Evolutionary conservation across 2,329 filamentous ascomycete genomes (phyloP), one percentile per base, ranked within the genome.

Genomic region (Calonectria crousiana): DNA sequence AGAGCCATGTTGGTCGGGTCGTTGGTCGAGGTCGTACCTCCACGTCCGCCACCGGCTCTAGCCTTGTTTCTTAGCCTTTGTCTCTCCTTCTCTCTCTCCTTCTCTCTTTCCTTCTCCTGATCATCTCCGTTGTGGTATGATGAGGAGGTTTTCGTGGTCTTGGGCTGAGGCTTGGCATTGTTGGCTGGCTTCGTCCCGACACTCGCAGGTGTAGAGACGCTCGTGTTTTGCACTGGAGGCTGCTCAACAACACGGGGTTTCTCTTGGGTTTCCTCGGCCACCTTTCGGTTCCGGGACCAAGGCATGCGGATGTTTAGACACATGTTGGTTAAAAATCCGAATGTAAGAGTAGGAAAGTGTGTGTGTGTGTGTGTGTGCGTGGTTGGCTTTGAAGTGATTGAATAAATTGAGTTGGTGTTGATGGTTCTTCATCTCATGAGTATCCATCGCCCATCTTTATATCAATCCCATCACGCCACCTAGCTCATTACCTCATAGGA

Each of bases 291-390:
- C 60, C 44, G 44, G 20, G 60, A 65, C 60, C 60, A 65, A 28
- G 60, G 60, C 60, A 44, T 47, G 38, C 60, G 60, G 20, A 65
- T 65, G 11, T 65, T 44, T 6, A 65, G 38, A 34, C 60, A 65
- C 60, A 65, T 65, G 60, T 11, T 49, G 60, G 28, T 23, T 16
- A 26, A 34, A 23, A 49, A 4, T 34, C 41, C 13, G 34, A 11
- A 10, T 49, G 4, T 4, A 14, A 26, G 60, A 20, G 23, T 14
- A n/a, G 3, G 28, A 32, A 18, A 23, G 6, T 28, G 14, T 47
- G 58, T n/a, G 23, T 23, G 30, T 32, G 30, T 32, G 30, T 32
- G 8, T 38, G 36, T 14, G 36, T 38, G 36, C 16, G 32, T 38
- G 14, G 36, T 13, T 9, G 34, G 2, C 20, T n/a, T 13, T 47